Evolutionary conservation across 164 flowering plant genomes (phyloP).

Genomic region (Cinnamomum micranthum): DNA sequence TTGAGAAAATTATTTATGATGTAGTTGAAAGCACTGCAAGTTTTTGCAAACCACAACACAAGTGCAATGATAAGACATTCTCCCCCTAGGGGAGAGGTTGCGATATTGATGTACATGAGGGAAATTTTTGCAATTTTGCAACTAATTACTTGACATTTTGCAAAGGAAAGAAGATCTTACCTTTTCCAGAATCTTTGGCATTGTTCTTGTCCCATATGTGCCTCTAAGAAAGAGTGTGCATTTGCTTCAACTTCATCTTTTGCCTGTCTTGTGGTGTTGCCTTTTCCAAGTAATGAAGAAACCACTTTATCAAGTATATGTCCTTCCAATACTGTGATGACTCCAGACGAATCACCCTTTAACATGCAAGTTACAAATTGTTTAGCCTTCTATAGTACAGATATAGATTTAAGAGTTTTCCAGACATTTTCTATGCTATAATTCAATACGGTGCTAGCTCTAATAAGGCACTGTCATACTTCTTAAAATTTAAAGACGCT

Average conservation of each 20-base stretch:
- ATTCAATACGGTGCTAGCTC: neutral
- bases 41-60: too few relatives aligned
- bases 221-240: slow-evolving; percentile 59
- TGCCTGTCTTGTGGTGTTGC: slow-evolving; percentile 7
- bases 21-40: too few relatives aligned
- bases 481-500: neutral
- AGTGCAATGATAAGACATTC: too few relatives aligned
- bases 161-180: slow-evolving; percentile 28
- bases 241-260: slow-evolving; percentile 25
- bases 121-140: too few relatives aligned
- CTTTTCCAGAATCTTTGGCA: slow-evolving; percentile 56
- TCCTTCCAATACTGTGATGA: slow-evolving; percentile 28
- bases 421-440: neutral
- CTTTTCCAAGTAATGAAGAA: slow-evolving; percentile 34
- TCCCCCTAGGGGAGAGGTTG: too few relatives aligned
- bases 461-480: neutral
- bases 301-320: slow-evolving; percentile 47
- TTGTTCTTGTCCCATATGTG: slow-evolving; percentile 40
- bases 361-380: neutral
- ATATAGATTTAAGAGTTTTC: neutral
- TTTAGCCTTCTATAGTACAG: neutral
- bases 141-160: too few relatives aligned
- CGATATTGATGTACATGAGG: too few relatives aligned
- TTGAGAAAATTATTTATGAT: too few relatives aligned
- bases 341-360: slow-evolving; percentile 27